Conservation (phyloP, 2,329 filamentous ascomycete species). For the Aspergillus novoparasiticus region DNA sequence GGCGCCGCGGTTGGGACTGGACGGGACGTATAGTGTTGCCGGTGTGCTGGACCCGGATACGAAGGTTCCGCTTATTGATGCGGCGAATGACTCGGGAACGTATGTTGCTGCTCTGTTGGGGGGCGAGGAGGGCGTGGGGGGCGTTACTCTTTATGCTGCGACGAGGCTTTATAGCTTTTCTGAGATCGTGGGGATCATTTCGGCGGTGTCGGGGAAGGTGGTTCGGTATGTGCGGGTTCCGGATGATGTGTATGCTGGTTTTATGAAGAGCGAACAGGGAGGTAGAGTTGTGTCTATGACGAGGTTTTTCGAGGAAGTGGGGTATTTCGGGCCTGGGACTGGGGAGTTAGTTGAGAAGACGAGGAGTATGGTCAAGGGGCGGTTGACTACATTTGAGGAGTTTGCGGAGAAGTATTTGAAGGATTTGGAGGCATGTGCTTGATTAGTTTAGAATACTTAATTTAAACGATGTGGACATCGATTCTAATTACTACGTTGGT, state of each 20-base stretch:
- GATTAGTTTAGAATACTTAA: neutral
- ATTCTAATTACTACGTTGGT: neutral
- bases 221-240: constrained; percentile 35
- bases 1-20: constrained; percentile 23
- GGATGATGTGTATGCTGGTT: constrained; percentile 25
- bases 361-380: constrained; percentile 28
- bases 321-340: constrained; percentile 40
- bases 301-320: constrained; percentile 34
- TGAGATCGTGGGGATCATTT: constrained; percentile 37
- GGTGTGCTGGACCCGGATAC: constrained; percentile 21
- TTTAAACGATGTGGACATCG: neutral
- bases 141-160: constrained; percentile 40
- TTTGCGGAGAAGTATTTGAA: constrained; percentile 23
- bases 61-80: constrained; percentile 37
- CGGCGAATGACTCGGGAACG: constrained; percentile 40
- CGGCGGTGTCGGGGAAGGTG: constrained; percentile 39
- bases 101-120: constrained; percentile 41
- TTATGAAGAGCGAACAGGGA: constrained; percentile 17
- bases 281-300: constrained; percentile 27
- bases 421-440: neutral
- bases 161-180: constrained; percentile 33
- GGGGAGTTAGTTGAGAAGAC: constrained; percentile 36
- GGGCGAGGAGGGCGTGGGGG: constrained; percentile 38
- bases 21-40: constrained; percentile 31
- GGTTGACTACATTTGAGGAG: constrained; percentile 41